phyloP scores from a whole-genome alignment of 139 green algal genomes.

The Picochlorum sp. region DNA sequence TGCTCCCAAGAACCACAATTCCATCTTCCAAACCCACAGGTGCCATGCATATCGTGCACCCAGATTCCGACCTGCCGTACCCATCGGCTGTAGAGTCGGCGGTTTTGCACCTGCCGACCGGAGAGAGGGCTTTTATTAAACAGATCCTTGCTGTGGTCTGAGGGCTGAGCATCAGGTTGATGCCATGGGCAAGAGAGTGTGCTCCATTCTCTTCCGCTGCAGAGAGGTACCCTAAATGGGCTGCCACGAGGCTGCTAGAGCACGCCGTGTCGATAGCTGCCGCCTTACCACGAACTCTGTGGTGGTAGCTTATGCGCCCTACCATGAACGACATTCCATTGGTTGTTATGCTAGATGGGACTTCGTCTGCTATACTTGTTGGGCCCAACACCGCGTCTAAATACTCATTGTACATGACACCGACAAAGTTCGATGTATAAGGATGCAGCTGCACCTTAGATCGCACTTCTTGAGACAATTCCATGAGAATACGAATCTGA shows the following conservation, averaged over 20 bases:
- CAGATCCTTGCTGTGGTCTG: conserved; percentile 44
- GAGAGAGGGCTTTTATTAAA: conserved; percentile 41
- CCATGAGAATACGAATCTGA: conserved; percentile 62
- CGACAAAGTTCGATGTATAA: conserved; percentile 31
- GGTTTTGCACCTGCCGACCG: conserved; percentile 74
- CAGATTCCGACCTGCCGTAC: conserved; percentile 63
- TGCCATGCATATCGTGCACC: conserved; percentile 54
- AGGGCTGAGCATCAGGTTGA: conserved; percentile 60
- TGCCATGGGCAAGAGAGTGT: conserved; percentile 44
- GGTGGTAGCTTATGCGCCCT: conserved; percentile 40
- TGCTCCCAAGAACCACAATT: conserved; percentile 8
- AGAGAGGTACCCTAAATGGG: conserved; percentile 18
- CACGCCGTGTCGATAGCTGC: conserved; percentile 40
- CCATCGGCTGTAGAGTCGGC: conserved; percentile 66
- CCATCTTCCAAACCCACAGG: no score
- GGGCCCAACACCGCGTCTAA: conserved; percentile 19
- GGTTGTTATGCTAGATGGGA: conserved; percentile 16
- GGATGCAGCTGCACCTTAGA: neutral
- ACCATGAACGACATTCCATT: conserved; percentile 29
- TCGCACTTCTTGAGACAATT: conserved; percentile 15
- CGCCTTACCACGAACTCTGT: conserved; percentile 33
- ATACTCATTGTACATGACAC: conserved; percentile 36
- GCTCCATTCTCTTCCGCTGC: neutral
- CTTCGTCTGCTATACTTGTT: conserved; percentile 10
- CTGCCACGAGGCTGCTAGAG: conserved; percentile 36